These are phyloP conservation scores for Oryza brachyantha DNA, from an alignment of 176 grass and related monocot species.

Conservation along the genomic window DNA sequence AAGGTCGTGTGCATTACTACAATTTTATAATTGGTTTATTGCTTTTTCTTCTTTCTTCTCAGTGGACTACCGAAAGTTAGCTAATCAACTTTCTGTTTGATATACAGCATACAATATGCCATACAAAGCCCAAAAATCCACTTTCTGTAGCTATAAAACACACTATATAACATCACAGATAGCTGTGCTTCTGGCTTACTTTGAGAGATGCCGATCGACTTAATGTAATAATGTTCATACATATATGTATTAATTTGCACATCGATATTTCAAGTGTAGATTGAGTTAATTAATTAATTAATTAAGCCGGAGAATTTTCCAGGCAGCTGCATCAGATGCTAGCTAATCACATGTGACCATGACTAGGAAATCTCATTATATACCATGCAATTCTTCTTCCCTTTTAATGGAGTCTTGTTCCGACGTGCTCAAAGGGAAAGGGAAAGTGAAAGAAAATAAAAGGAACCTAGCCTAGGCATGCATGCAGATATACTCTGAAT, in stretches of 20 bases:
- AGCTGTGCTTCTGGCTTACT: background rate
- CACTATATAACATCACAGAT: background rate
- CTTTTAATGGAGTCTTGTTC: background rate
- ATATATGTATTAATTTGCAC: background rate
- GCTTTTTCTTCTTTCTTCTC: background rate
- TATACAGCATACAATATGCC: background rate
- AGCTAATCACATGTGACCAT: background rate
- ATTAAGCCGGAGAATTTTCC: background rate
- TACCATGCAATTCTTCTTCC: background rate
- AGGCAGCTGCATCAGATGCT: constrained; percentile 13
- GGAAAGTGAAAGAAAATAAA: background rate
- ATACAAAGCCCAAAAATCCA: background rate
- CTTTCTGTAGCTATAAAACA: background rate
- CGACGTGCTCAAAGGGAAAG: background rate
- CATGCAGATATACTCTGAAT: background rate
- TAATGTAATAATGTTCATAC: background rate
- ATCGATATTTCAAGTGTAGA: background rate
- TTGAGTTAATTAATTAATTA: too few species aligned
- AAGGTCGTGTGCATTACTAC: background rate
- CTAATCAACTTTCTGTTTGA: background rate
- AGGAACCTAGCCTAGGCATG: background rate
- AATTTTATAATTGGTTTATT: background rate
- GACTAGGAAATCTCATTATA: background rate
- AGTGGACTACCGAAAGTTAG: background rate
- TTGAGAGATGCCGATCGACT: background rate